Evolutionary conservation across 148 eudicot species (phyloP).

Genomic region (Spergularia bocconei): DNA sequence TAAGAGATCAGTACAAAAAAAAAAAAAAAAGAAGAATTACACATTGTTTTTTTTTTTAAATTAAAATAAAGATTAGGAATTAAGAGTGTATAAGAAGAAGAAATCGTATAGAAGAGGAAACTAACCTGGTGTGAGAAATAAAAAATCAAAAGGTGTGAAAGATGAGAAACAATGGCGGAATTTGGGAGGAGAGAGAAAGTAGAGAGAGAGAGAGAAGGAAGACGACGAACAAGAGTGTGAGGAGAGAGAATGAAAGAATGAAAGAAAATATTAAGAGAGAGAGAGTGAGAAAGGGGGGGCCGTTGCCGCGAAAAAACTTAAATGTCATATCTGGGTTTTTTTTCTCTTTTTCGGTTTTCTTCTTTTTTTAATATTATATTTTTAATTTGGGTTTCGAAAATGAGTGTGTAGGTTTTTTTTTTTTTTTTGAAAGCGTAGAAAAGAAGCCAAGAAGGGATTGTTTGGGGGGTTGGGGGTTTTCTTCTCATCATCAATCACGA

Average conservation of each 20-base stretch:
- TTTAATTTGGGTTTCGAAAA: too few relatives aligned
- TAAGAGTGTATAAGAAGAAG: not conserved
- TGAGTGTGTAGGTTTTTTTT: too few relatives aligned
- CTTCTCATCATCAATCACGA: too few relatives aligned
- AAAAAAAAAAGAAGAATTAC: not conserved
- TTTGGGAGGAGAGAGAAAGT: not conserved
- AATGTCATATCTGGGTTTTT: not conserved
- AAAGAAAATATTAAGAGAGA: not conserved
- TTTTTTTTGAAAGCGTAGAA: too few relatives aligned
- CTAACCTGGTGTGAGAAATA: not conserved
- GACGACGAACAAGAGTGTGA: slow-evolving; percentile 9
- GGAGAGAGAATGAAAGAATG: slow-evolving; percentile 12
- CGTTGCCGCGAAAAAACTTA: slow-evolving; percentile 40
- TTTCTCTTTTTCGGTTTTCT: not conserved
- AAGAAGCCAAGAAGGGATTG: too few relatives aligned
- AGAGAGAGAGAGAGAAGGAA: not conserved
- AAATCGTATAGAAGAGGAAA: not conserved
- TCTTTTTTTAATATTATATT: not conserved
- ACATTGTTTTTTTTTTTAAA: not conserved
- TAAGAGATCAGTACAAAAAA: slow-evolving; percentile 1
- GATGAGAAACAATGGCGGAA: not conserved
- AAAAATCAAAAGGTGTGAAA: not conserved
- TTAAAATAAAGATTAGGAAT: not conserved
- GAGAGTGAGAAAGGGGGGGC: slow-evolving; percentile 10
- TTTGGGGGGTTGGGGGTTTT: too few relatives aligned